Percentiles rank a stretch among this genome's conserved stretches.
Evolutionary conservation across 2,329 filamentous ascomycete genomes (phyloP).

Genomic region (Colletotrichum falcatum): DNA sequence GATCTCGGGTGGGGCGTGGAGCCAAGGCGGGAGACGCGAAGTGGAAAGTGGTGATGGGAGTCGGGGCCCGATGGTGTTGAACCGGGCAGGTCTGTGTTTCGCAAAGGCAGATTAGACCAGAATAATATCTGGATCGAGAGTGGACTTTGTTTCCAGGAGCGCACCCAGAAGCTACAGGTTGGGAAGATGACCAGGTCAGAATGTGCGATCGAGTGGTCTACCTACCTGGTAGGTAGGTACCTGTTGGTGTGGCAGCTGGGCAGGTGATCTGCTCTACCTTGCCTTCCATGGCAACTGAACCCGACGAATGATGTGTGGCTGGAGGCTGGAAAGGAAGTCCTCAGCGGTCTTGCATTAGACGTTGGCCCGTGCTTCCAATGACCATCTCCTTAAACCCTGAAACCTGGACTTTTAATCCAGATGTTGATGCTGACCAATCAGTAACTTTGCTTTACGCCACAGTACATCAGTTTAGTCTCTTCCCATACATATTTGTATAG

Average conservation of each 20-base stretch:
- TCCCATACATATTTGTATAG: no score
- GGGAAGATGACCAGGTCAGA: conserved; percentile 8
- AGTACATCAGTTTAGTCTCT: no score
- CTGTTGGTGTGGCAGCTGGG: conserved; percentile 3
- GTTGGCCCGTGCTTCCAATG: conserved; percentile 33
- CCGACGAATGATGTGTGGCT: conserved; percentile 34
- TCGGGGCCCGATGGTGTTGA: not conserved
- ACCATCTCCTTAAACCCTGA: no score
- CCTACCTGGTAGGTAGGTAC: not conserved
- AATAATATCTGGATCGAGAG: not conserved
- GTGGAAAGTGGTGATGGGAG: not conserved
- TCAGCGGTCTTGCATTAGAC: conserved; percentile 37
- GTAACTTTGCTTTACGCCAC: no score
- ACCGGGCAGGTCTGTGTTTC: not conserved
- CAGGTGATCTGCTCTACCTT: conserved; percentile 2
- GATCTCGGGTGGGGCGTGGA: conserved; percentile 37
- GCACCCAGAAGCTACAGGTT: conserved; percentile 12
- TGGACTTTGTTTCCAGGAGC: not conserved
- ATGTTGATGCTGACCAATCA: no score
- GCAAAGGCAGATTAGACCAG: not conserved
- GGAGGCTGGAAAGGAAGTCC: conserved; percentile 25
- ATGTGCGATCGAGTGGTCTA: conserved; percentile 21
- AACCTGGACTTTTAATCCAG: no score
- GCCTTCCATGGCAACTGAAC: conserved; percentile 17
- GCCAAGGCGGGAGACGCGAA: conserved; percentile 30